Evolutionary conservation across 805 yeast species (phyloP).

Genomic region (Starmerella powellii): DNA sequence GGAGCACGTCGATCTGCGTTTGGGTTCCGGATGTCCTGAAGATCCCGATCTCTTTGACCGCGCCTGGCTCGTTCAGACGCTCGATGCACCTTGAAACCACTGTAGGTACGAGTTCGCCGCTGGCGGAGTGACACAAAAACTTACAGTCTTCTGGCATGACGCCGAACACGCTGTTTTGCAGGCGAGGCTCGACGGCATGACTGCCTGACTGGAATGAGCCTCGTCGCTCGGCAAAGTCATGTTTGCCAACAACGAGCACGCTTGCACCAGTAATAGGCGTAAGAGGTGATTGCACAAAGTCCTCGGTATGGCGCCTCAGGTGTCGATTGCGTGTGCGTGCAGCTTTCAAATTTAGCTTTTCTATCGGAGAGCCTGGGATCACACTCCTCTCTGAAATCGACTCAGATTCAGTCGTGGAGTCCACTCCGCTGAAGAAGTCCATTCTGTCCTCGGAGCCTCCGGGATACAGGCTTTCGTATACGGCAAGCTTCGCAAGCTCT

Average conservation of each 20-base stretch:
- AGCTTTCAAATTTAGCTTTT: no score
- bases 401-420: no score
- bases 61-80: constrained; percentile 51
- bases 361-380: no score
- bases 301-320: no score
- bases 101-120: constrained; percentile 50
- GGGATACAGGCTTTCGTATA: background rate
- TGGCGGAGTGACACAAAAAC: constrained; percentile 51
- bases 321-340: no score
- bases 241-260: no score
- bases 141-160: constrained; percentile 6
- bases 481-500: background rate
- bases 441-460: constrained; percentile 2
- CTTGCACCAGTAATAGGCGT: no score
- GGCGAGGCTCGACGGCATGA: no score
- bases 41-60: constrained; percentile 78
- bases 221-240: no score
- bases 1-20: constrained; percentile 52
- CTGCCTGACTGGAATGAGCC: background rate
- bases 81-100: constrained; percentile 65
- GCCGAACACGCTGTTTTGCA: no score
- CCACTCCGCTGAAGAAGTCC: constrained; percentile 2
- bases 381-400: no score
- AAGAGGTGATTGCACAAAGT: no score
- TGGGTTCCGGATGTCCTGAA: constrained; percentile 66